Base-by-base conservation (phyloP, 768 basidiomycete genomes). In the Symmetrospora coprosmae region DNA sequence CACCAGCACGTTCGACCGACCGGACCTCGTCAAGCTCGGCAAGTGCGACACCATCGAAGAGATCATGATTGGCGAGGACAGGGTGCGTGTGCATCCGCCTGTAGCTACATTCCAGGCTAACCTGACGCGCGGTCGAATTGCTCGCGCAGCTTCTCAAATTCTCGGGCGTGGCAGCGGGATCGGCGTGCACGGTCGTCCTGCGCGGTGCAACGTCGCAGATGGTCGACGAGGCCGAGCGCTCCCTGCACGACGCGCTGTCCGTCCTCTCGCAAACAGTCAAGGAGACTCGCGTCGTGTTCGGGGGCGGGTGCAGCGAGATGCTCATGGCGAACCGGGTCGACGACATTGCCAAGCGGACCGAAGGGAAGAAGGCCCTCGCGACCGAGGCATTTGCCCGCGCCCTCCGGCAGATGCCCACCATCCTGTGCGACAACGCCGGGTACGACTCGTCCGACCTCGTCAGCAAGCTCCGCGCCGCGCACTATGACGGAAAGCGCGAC, bases 21-120 rank as follows among this genome's bases (percentile, higher is more conserved):
- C 91, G 0, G 87, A 91, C 67, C 79, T 86, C 27, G 88, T 96
- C 60, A 89, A 87, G 71, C 81, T 99, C 13, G 94, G 94, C 5
- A 78, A 77, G 38, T 97, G 92, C 71, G 92, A 96, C 65, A 71
- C 90, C 64, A 94, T 99, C 58, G 94, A 97, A 75, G 94, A 99
- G 75, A 84, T 97, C 67, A 96, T 99, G 79, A 96, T 99, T 66
- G 94, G 94, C 17, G 94, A 99, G 75, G 94, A 99, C 73, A 94
- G 90, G 82, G 92, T 89, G 62, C 23, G 76, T 67, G 17, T 13
- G 2, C 21, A n/a, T 27, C 43, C 0, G 16, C 9, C 16, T 25
- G 17, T 19, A 49, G 27, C 14, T 25, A 14, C 47, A n/a, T 27
- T 25, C 17, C 17, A 41, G 14, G 31, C 8, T n/a, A 45, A 38